These are phyloP conservation scores for Talaromyces albobiverticillius DNA, from an alignment of 2,329 filamentous ascomycete genomes.

Conservation along the genomic window DNA sequence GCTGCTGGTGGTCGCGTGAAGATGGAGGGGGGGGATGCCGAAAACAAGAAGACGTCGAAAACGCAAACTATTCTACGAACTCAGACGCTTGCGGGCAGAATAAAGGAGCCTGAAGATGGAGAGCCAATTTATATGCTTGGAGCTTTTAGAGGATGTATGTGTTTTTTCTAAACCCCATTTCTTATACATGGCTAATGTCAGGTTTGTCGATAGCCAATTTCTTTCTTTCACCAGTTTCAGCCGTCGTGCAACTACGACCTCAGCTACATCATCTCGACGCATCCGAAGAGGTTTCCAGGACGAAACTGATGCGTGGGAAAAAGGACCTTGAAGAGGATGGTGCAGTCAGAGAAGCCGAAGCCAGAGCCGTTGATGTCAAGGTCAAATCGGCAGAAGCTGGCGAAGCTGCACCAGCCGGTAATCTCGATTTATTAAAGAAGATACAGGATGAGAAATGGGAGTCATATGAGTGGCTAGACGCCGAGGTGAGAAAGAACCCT, in stretches of 20 bases:
- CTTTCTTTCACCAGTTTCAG: conserved; percentile 78
- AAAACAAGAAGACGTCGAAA: conserved; percentile 25
- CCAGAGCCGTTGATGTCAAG: conserved; percentile 80
- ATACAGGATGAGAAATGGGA: conserved; percentile 84
- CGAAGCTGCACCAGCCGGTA: conserved; percentile 63
- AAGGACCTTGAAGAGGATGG: conserved; percentile 44
- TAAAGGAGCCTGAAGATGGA: conserved; percentile 65
- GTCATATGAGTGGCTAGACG: conserved; percentile 74
- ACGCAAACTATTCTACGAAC: conserved; percentile 62
- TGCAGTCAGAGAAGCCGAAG: conserved; percentile 49
- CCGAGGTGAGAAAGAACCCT: conserved; percentile 55
- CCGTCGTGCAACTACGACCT: conserved; percentile 83
- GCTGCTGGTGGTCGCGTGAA: conserved; percentile 24
- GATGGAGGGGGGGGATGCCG: conserved; percentile 21
- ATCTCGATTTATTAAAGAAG: conserved; percentile 70
- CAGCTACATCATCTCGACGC: conserved; percentile 94
- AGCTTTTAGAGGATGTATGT: conserved; percentile 77
- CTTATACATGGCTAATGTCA: neutral
- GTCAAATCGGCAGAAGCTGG: conserved; percentile 73
- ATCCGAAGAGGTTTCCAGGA: conserved; percentile 60
- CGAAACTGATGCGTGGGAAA: conserved; percentile 30
- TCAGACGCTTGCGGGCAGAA: conserved; percentile 83
- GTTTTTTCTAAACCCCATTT: neutral
- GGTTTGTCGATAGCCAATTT: neutral
- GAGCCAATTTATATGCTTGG: conserved; percentile 83